Percentiles rank a stretch among this genome's conserved stretches.
Evolutionary conservation across 2,329 filamentous ascomycete genomes (phyloP).

Genomic region (Tothia fuscella): DNA sequence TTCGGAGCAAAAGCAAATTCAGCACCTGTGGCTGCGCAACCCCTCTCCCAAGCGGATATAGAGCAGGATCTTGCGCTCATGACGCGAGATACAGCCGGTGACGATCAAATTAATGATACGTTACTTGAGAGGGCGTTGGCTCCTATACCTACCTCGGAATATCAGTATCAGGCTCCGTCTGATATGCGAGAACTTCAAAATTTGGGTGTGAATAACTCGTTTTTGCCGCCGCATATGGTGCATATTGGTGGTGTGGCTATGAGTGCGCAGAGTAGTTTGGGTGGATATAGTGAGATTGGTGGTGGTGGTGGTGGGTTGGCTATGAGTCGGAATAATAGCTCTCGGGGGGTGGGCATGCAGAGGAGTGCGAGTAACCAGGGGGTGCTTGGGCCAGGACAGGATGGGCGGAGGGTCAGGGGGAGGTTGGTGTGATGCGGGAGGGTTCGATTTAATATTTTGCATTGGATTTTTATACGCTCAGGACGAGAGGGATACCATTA

Average conservation of each 20-base stretch:
- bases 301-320: too few relatives aligned
- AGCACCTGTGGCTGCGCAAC: constrained; percentile 33
- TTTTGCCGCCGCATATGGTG: constrained; percentile 14
- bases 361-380: constrained; percentile 21
- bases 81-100: constrained; percentile 25
- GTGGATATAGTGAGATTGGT: constrained; percentile 25
- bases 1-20: constrained; percentile 36
- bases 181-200: constrained; percentile 11
- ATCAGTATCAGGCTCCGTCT: constrained; percentile 24
- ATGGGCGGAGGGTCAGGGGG: not conserved
- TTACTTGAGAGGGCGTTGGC: constrained; percentile 24
- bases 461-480: too few relatives aligned
- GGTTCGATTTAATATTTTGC: too few relatives aligned
- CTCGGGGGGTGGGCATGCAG: constrained; percentile 24
- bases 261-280: constrained; percentile 28
- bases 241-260: constrained; percentile 25
- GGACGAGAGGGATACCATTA: too few relatives aligned
- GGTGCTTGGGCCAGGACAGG: not conserved
- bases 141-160: constrained; percentile 22
- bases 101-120: constrained; percentile 27
- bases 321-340: constrained; percentile 23
- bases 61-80: constrained; percentile 40
- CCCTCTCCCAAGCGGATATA: constrained; percentile 30
- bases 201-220: constrained; percentile 11
- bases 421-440: constrained; percentile 3